Conservation (phyloP, 306 rosid genomes). For the Crataegus laevigata region DNA sequence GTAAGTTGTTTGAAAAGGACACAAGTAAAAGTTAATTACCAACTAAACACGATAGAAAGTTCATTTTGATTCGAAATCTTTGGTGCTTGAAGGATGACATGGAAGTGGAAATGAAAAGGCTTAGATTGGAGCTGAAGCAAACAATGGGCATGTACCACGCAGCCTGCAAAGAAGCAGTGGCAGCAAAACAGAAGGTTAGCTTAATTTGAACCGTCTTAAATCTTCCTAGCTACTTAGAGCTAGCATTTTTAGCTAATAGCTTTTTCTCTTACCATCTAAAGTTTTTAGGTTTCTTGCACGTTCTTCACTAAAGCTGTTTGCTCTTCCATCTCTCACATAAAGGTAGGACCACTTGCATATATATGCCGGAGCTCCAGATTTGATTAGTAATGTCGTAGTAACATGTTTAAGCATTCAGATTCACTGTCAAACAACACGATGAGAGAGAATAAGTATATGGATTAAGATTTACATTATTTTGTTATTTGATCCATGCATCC, state of each 20-base stretch:
- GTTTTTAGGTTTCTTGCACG: neutral
- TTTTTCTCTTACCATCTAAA: neutral
- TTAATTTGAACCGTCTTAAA: neutral
- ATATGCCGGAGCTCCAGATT: neutral
- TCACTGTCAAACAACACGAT: neutral
- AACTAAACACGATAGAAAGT: neutral
- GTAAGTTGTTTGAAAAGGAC: constrained; percentile 6
- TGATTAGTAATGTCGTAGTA: neutral
- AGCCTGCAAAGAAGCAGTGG: constrained; percentile 20
- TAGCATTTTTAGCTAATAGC: neutral
- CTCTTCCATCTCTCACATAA: neutral
- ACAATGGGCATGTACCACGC: constrained; percentile 18
- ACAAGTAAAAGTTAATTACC: neutral
- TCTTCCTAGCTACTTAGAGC: neutral
- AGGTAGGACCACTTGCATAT: neutral
- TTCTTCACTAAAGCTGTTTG: neutral
- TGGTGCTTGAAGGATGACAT: constrained; percentile 15
- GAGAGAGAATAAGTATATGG: neutral
- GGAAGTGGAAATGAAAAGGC: constrained; percentile 25
- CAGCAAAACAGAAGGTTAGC: constrained; percentile 19
- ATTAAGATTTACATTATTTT: neutral
- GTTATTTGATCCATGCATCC: neutral
- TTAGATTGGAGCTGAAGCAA: constrained; percentile 20
- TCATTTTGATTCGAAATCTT: neutral
- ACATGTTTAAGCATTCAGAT: neutral